Conservation (phyloP, 768 basidiomycete genomes). For the Lentinula lateritia region DNA sequence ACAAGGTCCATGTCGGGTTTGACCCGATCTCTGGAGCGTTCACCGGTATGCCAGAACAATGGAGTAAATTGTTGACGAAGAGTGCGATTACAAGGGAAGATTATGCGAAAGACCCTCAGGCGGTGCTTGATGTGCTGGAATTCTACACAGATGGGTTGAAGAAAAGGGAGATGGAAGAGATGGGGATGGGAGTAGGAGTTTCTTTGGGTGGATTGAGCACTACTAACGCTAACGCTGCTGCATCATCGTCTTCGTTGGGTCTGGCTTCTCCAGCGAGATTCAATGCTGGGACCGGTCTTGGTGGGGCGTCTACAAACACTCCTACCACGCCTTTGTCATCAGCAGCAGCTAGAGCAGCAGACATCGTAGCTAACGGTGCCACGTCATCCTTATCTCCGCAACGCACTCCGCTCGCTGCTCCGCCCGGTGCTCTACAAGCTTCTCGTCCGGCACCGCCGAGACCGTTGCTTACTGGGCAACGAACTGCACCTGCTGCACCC, state of each 20-base stretch:
- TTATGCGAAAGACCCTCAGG: constrained; percentile 94
- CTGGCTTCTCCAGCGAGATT: constrained; percentile 59
- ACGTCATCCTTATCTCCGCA: neutral
- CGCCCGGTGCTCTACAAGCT: constrained; percentile 36
- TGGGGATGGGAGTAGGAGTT: constrained; percentile 20
- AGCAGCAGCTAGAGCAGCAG: constrained; percentile 56
- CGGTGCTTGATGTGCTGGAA: constrained; percentile 94
- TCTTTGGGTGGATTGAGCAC: too few species aligned
- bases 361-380: constrained; percentile 47
- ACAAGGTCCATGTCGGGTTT: constrained; percentile 97
- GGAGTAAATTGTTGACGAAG: constrained; percentile 94
- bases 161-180: constrained; percentile 84
- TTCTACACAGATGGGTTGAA: constrained; percentile 94
- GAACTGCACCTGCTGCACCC: constrained; percentile 48
- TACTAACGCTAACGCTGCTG: too few species aligned
- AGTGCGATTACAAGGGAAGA: constrained; percentile 98
- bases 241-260: constrained; percentile 6
- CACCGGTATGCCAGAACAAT: constrained; percentile 95
- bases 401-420: constrained; percentile 10
- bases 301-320: constrained; percentile 51
- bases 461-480: constrained; percentile 51
- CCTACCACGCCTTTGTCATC: constrained; percentile 30
- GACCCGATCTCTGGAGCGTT: constrained; percentile 93
- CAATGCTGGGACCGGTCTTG: constrained; percentile 88
- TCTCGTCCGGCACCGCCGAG: constrained; percentile 66